Evolutionary conservation across 148 eudicot genomes (phyloP).

Genomic region (Talinum fruticosum): DNA sequence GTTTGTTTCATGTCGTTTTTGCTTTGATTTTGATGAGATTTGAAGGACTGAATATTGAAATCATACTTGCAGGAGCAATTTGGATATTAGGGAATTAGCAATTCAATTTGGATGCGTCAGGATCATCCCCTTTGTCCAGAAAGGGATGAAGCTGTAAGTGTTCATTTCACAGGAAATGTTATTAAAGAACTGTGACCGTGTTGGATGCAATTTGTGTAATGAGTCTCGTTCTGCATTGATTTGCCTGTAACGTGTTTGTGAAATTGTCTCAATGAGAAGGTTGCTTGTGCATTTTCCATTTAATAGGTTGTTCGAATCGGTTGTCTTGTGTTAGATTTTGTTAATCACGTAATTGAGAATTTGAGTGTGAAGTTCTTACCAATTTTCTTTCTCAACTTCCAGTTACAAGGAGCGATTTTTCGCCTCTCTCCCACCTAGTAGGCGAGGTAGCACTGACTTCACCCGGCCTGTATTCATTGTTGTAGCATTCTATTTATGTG

Average conservation of each 20-base stretch:
- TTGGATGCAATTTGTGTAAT: neutral
- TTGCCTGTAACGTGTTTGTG: constrained; percentile 29
- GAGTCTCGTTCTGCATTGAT: neutral
- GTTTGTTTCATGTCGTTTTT: neutral
- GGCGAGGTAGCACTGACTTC: constrained; percentile 75
- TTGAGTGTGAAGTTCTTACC: neutral
- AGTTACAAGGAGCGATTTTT: constrained; percentile 86
- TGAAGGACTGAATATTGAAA: neutral
- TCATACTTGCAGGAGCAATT: constrained; percentile 56
- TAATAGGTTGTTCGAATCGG: neutral
- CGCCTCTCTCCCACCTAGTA: constrained; percentile 64
- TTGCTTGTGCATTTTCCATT: neutral
- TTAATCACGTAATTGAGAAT: neutral
- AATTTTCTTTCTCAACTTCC: constrained; percentile 19
- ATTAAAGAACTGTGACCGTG: neutral
- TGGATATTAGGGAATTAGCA: constrained; percentile 84
- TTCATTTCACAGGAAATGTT: neutral
- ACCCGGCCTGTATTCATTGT: constrained; percentile 87
- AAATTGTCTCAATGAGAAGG: constrained; percentile 25
- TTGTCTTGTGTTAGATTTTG: neutral
- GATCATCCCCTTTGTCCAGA: constrained; percentile 79
- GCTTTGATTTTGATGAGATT: neutral
- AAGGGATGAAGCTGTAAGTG: constrained; percentile 74
- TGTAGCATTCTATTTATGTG: constrained; percentile 89
- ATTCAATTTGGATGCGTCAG: constrained; percentile 91